Conservation (phyloP, 2,329 filamentous ascomycete genomes). For the Tothia fuscella region DNA sequence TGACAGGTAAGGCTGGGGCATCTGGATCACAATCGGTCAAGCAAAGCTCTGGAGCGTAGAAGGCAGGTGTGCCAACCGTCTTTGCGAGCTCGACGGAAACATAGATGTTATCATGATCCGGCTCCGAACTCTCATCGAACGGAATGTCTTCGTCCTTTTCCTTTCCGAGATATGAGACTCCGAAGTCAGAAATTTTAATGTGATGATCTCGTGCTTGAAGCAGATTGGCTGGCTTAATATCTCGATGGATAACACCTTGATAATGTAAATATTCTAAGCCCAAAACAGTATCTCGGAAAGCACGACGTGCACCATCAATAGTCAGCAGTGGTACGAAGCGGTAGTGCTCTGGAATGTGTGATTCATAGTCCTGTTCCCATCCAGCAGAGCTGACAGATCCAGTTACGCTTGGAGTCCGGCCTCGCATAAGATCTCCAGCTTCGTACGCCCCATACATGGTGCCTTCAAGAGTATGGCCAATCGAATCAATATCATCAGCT, state of each 20-base stretch:
- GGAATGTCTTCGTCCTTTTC: slow-evolving; percentile 67
- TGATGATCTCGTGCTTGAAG: slow-evolving; percentile 73
- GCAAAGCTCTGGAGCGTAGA: slow-evolving; percentile 94
- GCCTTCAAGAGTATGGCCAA: slow-evolving; percentile 44
- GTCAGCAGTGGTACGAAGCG: slow-evolving; percentile 92
- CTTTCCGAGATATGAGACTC: slow-evolving; percentile 90
- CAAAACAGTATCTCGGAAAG: slow-evolving; percentile 85
- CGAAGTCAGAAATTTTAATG: slow-evolving; percentile 98
- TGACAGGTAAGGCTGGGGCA: slow-evolving; percentile 54
- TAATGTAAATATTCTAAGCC: slow-evolving; percentile 76
- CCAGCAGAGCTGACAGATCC: slow-evolving; percentile 54
- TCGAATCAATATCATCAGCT: not conserved
- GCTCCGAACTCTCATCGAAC: slow-evolving; percentile 69
- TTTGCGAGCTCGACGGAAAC: slow-evolving; percentile 95
- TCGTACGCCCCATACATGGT: slow-evolving; percentile 68
- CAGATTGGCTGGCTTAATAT: slow-evolving; percentile 61
- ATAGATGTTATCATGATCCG: slow-evolving; percentile 80
- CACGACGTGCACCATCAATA: slow-evolving; percentile 64
- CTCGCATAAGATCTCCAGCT: slow-evolving; percentile 39
- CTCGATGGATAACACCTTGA: slow-evolving; percentile 39
- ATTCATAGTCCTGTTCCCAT: slow-evolving; percentile 50
- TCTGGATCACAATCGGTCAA: slow-evolving; percentile 63
- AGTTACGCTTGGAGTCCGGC: slow-evolving; percentile 67
- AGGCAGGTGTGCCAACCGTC: slow-evolving; percentile 92
- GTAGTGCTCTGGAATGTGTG: slow-evolving; percentile 71